phyloP scores from a whole-genome alignment of 306 rosid species.

The Comarum palustre region DNA sequence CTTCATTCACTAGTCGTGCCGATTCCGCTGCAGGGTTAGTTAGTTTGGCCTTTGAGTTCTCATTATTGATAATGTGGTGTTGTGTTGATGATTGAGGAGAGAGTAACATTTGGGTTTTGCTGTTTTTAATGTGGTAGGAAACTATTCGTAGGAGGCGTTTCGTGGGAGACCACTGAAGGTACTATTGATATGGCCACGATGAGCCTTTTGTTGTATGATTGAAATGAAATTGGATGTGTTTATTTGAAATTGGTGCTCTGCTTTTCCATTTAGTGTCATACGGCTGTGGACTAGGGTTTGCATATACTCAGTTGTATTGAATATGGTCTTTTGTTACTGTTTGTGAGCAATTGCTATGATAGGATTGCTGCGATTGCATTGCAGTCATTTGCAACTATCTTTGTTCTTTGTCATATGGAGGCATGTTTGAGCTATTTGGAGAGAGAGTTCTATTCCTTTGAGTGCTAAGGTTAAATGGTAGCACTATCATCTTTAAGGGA shows the following conservation, averaged over 20 bases:
- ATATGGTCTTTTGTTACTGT: neutral
- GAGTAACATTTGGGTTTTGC: constrained; percentile 14
- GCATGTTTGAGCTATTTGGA: neutral
- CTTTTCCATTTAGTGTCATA: neutral
- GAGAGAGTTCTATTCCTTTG: neutral
- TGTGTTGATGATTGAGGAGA: constrained; percentile 13
- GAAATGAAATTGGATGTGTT: neutral
- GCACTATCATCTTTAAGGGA: neutral
- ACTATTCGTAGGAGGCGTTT: constrained; percentile 65
- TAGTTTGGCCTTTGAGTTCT: constrained; percentile 17
- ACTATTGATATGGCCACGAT: neutral
- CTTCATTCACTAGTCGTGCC: constrained; percentile 32
- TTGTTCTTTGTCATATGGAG: neutral
- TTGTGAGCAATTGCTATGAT: neutral
- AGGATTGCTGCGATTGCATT: neutral
- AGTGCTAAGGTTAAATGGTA: neutral
- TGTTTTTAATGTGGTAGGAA: constrained; percentile 37
- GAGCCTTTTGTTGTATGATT: neutral
- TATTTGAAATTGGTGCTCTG: neutral
- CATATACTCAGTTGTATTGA: neutral
- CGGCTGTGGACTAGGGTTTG: neutral
- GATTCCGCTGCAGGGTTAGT: constrained; percentile 54
- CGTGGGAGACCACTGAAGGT: constrained; percentile 74
- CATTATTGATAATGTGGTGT: neutral
- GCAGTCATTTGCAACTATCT: neutral